Percentiles rank a stretch among this genome's conserved stretches.
Conservation (phyloP, 2,329 filamentous ascomycete species). For the Cercospora janseana region DNA sequence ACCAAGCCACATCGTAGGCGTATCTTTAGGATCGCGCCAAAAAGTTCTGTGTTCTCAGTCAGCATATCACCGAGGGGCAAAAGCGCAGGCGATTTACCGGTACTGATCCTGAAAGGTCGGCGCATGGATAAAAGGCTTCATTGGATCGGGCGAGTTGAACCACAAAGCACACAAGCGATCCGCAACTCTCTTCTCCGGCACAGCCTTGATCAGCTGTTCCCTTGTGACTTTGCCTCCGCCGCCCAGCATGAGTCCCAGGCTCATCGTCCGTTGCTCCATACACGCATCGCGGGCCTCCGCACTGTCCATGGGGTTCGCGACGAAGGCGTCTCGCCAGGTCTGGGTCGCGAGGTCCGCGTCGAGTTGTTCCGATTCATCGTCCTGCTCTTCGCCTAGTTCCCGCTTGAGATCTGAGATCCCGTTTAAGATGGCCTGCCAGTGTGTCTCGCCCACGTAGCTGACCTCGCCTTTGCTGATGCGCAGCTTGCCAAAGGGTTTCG, state of each 20-base stretch:
- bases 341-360: slow-evolving; percentile 16
- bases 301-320: slow-evolving; percentile 14
- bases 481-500: slow-evolving; percentile 74
- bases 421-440: slow-evolving; percentile 76
- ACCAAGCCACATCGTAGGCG: slow-evolving; percentile 48
- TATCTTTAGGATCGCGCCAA: slow-evolving; percentile 42
- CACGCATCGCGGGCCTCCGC: background rate
- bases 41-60: slow-evolving; percentile 32
- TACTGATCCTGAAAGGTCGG: slow-evolving; percentile 45
- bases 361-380: slow-evolving; percentile 19
- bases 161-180: slow-evolving; percentile 35
- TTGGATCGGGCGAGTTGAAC: slow-evolving; percentile 39
- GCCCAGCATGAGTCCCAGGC: slow-evolving; percentile 33
- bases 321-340: slow-evolving; percentile 16
- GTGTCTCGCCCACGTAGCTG: slow-evolving; percentile 76
- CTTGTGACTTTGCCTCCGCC: slow-evolving; percentile 26
- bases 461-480: slow-evolving; percentile 74
- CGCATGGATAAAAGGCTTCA: slow-evolving; percentile 61
- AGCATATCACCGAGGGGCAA: background rate
- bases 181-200: slow-evolving; percentile 36
- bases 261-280: slow-evolving; percentile 15
- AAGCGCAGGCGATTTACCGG: slow-evolving; percentile 21
- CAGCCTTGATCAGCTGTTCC: slow-evolving; percentile 33
- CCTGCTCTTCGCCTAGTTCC: slow-evolving; percentile 33
- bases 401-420: slow-evolving; percentile 50